Percentiles rank a stretch among this genome's conserved stretches.
phyloP scores from a whole-genome alignment of 2,329 filamentous ascomycete genomes.

The Gnomoniopsis sp. region DNA sequence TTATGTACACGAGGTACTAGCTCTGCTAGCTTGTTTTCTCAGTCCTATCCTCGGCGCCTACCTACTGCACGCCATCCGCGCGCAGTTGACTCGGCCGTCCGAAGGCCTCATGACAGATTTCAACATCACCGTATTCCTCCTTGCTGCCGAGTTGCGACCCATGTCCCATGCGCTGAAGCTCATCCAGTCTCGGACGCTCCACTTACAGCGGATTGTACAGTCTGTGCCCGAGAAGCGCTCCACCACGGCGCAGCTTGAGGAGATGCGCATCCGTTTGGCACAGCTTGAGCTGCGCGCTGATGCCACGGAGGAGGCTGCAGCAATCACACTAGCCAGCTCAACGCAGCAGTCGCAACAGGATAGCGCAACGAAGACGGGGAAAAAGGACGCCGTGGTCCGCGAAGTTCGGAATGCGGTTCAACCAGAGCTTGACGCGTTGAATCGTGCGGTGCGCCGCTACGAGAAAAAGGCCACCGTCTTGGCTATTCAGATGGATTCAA shows the following conservation, averaged over 20 bases:
- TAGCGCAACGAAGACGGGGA: conserved; percentile 32
- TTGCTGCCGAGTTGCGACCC: conserved; percentile 82
- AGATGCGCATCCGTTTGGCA: conserved; percentile 64
- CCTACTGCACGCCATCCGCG: conserved; percentile 76
- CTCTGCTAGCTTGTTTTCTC: conserved; percentile 74
- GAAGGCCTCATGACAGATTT: conserved; percentile 89
- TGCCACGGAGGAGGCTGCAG: conserved; percentile 31
- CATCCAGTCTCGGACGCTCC: conserved; percentile 72
- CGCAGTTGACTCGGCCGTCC: conserved; percentile 76
- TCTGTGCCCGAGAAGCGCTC: conserved; percentile 41
- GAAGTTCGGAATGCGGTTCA: conserved; percentile 66
- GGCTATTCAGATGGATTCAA: conserved; percentile 71
- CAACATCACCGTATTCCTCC: conserved; percentile 85
- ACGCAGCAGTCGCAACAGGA: conserved; percentile 26
- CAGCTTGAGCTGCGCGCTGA: conserved; percentile 60
- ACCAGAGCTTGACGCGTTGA: conserved; percentile 82
- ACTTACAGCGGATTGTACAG: conserved; percentile 72
- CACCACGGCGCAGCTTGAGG: conserved; percentile 44
- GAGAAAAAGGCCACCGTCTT: conserved; percentile 82
- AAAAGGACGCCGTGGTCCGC: conserved; percentile 42
- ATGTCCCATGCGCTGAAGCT: conserved; percentile 78
- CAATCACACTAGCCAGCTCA: conserved; percentile 22
- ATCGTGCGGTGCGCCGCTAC: conserved; percentile 83
- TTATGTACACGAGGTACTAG: conserved; percentile 69
- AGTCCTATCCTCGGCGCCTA: conserved; percentile 78